phyloP scores from a whole-genome alignment of 2,329 filamentous ascomycete species.

The Claviceps quebecensis region DNA sequence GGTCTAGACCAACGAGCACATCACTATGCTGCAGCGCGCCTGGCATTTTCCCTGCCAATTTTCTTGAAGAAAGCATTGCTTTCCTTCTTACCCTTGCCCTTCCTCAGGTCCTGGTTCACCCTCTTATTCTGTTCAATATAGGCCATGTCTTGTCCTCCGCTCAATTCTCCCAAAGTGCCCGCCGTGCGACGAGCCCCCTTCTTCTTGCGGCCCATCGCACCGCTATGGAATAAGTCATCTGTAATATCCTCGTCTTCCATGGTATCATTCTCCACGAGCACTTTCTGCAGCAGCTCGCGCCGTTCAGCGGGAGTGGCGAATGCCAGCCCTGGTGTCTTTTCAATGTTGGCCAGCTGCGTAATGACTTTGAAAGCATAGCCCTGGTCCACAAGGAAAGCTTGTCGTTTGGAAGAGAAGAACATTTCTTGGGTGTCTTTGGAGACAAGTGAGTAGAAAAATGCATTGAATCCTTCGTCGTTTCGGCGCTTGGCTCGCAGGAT shows the following conservation, averaged over 20 bases:
- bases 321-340: conserved; percentile 64
- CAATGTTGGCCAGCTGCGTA: conserved; percentile 83
- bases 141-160: conserved; percentile 94
- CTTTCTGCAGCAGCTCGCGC: conserved; percentile 74
- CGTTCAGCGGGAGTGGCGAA: conserved; percentile 70
- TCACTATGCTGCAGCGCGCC: conserved; percentile 20
- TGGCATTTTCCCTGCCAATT: conserved; percentile 26
- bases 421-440: conserved; percentile 97
- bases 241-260: conserved; percentile 56
- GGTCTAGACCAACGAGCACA: neutral
- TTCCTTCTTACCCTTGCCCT: conserved; percentile 24
- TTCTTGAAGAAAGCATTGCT: conserved; percentile 28
- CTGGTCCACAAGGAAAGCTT: conserved; percentile 94
- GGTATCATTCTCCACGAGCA: conserved; percentile 75
- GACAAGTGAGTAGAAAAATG: conserved; percentile 95
- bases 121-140: conserved; percentile 74
- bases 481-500: conserved; percentile 89
- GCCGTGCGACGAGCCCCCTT: conserved; percentile 64
- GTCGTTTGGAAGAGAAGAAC: conserved; percentile 92
- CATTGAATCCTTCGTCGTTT: conserved; percentile 97
- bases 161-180: conserved; percentile 71
- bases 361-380: conserved; percentile 99
- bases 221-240: conserved; percentile 27
- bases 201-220: conserved; percentile 31
- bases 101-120: conserved; percentile 35